A percentile compares a stretch with the other conserved stretches of the same genome.
These are phyloP conservation scores for Phlebiopsis gigantea DNA, from an alignment of 768 basidiomycete genomes.

Conservation along the genomic window DNA sequence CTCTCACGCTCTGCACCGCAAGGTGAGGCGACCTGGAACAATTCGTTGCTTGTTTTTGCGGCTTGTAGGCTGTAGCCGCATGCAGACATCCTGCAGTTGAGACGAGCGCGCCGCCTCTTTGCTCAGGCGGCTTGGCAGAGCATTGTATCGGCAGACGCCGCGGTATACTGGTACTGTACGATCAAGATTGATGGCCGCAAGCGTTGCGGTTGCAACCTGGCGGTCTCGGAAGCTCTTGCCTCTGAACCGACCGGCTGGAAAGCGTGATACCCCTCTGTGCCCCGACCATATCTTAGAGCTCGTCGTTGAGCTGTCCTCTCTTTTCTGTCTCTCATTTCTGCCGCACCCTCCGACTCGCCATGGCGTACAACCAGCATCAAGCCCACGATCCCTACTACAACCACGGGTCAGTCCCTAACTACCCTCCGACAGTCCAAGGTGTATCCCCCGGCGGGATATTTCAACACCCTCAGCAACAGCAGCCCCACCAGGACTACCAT, in stretches of 20 bases:
- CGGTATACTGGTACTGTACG: no score
- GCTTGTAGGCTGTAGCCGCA: no score
- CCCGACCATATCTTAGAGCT: background rate
- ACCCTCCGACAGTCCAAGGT: conserved; percentile 3
- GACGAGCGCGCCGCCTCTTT: background rate
- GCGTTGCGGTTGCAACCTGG: conserved; percentile 1
- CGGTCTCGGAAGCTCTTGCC: background rate
- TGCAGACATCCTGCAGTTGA: background rate
- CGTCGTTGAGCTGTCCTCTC: conserved; percentile 12
- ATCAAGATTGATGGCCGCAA: conserved; percentile 1
- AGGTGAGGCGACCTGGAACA: no score
- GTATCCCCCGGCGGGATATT: conserved; percentile 8
- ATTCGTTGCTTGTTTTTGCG: no score
- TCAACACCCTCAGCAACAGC: conserved; percentile 4
- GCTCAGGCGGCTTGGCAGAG: background rate
- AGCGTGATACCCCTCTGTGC: conserved; percentile 4
- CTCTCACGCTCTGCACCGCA: no score
- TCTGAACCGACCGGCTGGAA: background rate
- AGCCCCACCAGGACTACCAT: conserved; percentile 13
- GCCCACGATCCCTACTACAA: conserved; percentile 22
- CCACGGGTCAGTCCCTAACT: conserved; percentile 2
- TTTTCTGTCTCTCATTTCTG: conserved; percentile 4
- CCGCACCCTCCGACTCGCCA: conserved; percentile 7
- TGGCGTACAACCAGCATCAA: conserved; percentile 28
- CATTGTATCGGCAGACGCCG: background rate